These are phyloP conservation scores for Epichloe scottii DNA, from an alignment of 2,329 filamentous ascomycete species.

Conservation along the genomic window DNA sequence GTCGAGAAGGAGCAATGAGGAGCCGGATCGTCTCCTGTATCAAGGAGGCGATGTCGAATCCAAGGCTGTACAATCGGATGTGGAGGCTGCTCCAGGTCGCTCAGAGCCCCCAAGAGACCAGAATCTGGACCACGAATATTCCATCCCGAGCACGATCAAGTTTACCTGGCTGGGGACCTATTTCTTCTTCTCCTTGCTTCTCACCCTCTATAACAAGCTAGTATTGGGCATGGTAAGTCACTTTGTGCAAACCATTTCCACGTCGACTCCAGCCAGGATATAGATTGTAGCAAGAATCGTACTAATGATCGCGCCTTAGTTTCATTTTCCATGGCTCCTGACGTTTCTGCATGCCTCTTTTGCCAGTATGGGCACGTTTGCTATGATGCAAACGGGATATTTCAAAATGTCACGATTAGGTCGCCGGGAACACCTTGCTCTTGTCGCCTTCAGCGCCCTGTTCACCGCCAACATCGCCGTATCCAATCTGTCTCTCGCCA, in stretches of 20 bases:
- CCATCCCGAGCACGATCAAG: constrained; percentile 31
- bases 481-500: constrained; percentile 48
- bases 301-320: constrained; percentile 22
- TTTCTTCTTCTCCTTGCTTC: constrained; percentile 33
- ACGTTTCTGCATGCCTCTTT: constrained; percentile 46
- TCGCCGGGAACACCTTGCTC: constrained; percentile 39
- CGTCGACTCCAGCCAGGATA: background rate
- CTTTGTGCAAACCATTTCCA: background rate
- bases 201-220: constrained; percentile 48
- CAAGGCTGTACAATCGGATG: constrained; percentile 18
- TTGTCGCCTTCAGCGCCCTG: constrained; percentile 45
- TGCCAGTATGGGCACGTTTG: constrained; percentile 42
- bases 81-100: constrained; percentile 19
- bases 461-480: constrained; percentile 53
- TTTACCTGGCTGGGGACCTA: constrained; percentile 39
- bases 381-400: constrained; percentile 37
- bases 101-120: constrained; percentile 17
- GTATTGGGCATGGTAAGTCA: constrained; percentile 36
- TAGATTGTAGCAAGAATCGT: background rate
- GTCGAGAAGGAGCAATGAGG: constrained; percentile 20
- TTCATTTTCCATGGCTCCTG: constrained; percentile 47
- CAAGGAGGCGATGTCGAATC: constrained; percentile 19
- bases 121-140: constrained; percentile 32
- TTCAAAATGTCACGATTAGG: constrained; percentile 40
- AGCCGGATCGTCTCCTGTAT: constrained; percentile 19